phyloP scores from a whole-genome alignment of 495 filamentous ascomycete species.

The Rostrohypoxylon terebratum region DNA sequence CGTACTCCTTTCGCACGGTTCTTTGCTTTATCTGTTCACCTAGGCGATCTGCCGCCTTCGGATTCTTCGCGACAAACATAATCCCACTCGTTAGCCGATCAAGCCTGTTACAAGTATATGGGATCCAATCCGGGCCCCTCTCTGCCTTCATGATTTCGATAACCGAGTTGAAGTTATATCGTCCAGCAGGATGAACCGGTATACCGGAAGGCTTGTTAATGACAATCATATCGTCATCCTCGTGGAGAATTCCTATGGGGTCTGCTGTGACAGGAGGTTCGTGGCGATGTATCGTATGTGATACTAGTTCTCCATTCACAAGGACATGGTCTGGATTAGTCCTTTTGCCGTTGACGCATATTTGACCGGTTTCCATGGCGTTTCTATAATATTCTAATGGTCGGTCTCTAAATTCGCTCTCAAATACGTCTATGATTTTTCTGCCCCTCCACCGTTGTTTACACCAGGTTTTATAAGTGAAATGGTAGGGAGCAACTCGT shows the following conservation, averaged over 20 bases:
- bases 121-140: constrained; percentile 73
- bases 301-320: constrained; percentile 77
- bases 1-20: constrained; percentile 91
- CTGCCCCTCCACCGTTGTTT: constrained; percentile 89
- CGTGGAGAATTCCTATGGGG: constrained; percentile 83
- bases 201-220: constrained; percentile 97
- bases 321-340: constrained; percentile 62
- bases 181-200: constrained; percentile 92
- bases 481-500: constrained; percentile 88
- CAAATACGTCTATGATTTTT: constrained; percentile 81
- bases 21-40: constrained; percentile 75
- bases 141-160: constrained; percentile 92
- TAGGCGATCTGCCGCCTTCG: constrained; percentile 81
- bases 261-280: constrained; percentile 90
- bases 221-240: constrained; percentile 90
- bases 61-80: constrained; percentile 94
- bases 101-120: constrained; percentile 90
- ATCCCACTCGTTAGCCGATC: constrained; percentile 93
- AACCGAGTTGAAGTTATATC: constrained; percentile 94
- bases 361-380: constrained; percentile 80
- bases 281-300: constrained; percentile 94
- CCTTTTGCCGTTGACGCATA: constrained; percentile 77
- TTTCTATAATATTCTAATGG: constrained; percentile 86
- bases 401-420: constrained; percentile 87
- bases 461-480: constrained; percentile 92